phyloP scores from a whole-genome alignment of 2,329 filamentous ascomycete genomes.

The Aspergillus thermomutatus region DNA sequence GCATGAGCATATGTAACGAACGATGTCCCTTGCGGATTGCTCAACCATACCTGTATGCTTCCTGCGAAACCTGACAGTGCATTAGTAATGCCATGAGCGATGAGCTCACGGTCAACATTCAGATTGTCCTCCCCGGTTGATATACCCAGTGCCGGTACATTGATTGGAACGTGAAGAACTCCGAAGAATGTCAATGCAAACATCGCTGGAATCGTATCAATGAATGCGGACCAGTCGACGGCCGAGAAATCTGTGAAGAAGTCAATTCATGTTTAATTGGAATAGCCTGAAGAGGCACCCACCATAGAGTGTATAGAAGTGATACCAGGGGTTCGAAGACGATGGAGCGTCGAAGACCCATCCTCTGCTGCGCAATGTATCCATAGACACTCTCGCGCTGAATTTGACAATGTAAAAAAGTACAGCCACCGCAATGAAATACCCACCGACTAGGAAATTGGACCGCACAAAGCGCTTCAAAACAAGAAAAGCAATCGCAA shows the following conservation, averaged over 20 bases:
- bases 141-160: conserved; percentile 88
- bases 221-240: conserved; percentile 78
- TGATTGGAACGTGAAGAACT: conserved; percentile 94
- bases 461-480: conserved; percentile 73
- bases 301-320: conserved; percentile 96
- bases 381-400: conserved; percentile 61
- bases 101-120: conserved; percentile 84
- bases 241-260: conserved; percentile 64
- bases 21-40: neutral
- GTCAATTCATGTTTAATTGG: conserved; percentile 2
- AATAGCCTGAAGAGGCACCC: conserved; percentile 37
- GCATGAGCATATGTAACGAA: conserved; percentile 19
- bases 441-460: conserved; percentile 81
- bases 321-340: conserved; percentile 88
- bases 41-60: conserved; percentile 64
- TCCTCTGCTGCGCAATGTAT: conserved; percentile 65
- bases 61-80: conserved; percentile 80
- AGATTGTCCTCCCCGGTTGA: conserved; percentile 90
- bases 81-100: conserved; percentile 91
- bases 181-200: conserved; percentile 96
- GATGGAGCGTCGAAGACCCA: conserved; percentile 92
- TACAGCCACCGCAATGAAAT: conserved; percentile 75
- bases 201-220: conserved; percentile 88
- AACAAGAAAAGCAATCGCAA: conserved; percentile 73
- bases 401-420: conserved; percentile 51